Percentiles rank a stretch among this genome's conserved stretches.
phyloP scores from a whole-genome alignment of 768 basidiomycete species.

The Rhizopogon roseolus region DNA sequence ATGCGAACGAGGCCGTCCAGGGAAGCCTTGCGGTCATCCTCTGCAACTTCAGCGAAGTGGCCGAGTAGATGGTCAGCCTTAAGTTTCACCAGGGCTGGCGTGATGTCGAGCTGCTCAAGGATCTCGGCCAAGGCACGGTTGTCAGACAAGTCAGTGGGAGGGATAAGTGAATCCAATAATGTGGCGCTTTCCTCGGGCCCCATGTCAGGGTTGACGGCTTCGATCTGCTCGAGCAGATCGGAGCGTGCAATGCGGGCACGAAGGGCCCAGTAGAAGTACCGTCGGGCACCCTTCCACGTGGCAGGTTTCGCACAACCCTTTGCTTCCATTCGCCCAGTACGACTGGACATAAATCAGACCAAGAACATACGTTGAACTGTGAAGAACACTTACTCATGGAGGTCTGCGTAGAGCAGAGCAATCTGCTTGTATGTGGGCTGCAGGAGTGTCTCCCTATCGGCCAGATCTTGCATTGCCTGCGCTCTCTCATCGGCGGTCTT shows the following conservation, averaged over 20 bases:
- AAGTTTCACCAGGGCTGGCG: constrained; percentile 56
- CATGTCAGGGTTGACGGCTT: constrained; percentile 68
- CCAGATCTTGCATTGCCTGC: constrained; percentile 60
- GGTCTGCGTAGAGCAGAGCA: constrained; percentile 90
- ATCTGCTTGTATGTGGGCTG: constrained; percentile 92
- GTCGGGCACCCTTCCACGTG: constrained; percentile 85
- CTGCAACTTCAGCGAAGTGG: constrained; percentile 60
- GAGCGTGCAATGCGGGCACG: constrained; percentile 78
- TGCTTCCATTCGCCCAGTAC: constrained; percentile 94
- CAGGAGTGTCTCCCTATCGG: constrained; percentile 72
- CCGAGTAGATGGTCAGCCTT: constrained; percentile 66
- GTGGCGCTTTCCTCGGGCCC: constrained; percentile 61
- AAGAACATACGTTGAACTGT: background rate
- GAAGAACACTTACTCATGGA: constrained; percentile 74
- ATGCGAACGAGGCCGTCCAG: constrained; percentile 70
- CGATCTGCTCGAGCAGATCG: constrained; percentile 55
- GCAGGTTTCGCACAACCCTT: constrained; percentile 89
- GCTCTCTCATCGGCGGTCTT: constrained; percentile 74
- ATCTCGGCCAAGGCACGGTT: constrained; percentile 56
- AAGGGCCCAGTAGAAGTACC: constrained; percentile 91
- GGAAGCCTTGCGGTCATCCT: constrained; percentile 74
- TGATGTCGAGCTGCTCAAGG: constrained; percentile 68
- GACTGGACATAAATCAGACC: constrained; percentile 42
- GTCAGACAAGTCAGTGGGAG: constrained; percentile 45
- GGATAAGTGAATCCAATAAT: constrained; percentile 59